Evolutionary conservation across 768 basidiomycete genomes (phyloP).

Genomic region (Dentipellis fragilis): DNA sequence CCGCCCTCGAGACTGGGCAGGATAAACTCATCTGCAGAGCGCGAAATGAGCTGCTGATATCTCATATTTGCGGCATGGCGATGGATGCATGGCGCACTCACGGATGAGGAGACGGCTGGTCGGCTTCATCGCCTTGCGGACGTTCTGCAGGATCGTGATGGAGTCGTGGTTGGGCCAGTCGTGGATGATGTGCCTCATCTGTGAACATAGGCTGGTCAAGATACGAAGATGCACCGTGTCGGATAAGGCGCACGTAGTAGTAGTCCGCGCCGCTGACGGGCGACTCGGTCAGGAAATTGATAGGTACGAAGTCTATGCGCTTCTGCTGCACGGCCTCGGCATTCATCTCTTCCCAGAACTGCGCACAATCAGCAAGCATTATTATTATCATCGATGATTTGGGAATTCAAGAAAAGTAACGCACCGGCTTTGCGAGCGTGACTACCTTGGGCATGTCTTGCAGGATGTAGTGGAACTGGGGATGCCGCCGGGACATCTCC

Average conservation of each 20-base stretch:
- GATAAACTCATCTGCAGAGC: background rate
- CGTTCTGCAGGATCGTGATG: slow-evolving; percentile 25
- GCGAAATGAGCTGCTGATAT: background rate
- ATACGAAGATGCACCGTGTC: background rate
- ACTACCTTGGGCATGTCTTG: slow-evolving; percentile 24
- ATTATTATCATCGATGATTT: background rate
- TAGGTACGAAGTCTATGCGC: slow-evolving; percentile 26
- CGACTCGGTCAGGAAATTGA: slow-evolving; percentile 29
- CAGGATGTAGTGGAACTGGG: slow-evolving; percentile 19
- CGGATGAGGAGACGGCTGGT: slow-evolving; percentile 28
- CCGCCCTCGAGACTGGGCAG: background rate
- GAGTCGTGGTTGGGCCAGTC: slow-evolving; percentile 31
- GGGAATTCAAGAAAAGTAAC: background rate
- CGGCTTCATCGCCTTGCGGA: slow-evolving; percentile 27
- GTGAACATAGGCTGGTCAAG: background rate
- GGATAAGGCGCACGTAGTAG: slow-evolving; percentile 26
- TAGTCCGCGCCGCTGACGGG: slow-evolving; percentile 27
- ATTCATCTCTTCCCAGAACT: slow-evolving; percentile 23
- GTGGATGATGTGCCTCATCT: slow-evolving; percentile 31
- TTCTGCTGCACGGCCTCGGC: slow-evolving; percentile 26
- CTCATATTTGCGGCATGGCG: background rate
- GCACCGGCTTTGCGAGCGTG: slow-evolving; percentile 19
- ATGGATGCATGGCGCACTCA: slow-evolving; percentile 12
- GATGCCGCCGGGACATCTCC: slow-evolving; percentile 17
- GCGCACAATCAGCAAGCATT: background rate